These are phyloP conservation scores for Podaxis sp. DNA, from an alignment of 768 basidiomycete genomes.

Conservation along the genomic window DNA sequence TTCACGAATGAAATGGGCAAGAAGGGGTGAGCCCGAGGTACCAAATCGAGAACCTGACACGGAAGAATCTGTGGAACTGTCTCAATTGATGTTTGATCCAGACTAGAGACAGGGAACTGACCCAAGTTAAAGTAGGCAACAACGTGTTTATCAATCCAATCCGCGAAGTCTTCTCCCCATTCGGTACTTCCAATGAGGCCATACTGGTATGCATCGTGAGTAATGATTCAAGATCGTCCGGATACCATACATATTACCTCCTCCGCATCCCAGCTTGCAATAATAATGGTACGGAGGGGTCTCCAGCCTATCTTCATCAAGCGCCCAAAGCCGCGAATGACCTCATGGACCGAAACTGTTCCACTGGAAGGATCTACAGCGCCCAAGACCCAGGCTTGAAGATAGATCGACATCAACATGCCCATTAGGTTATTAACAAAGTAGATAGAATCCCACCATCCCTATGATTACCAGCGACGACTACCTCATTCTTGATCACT, in stretches of 20 bases:
- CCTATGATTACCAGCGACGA: conserved; percentile 80
- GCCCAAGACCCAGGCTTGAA: conserved; percentile 41
- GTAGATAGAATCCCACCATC: conserved; percentile 51
- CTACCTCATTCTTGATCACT: conserved; percentile 75
- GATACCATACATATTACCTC: conserved; percentile 39
- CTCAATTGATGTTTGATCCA: background rate
- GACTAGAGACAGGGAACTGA: conserved; percentile 8
- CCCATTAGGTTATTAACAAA: background rate
- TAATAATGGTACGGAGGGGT: conserved; percentile 60
- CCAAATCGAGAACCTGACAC: conserved; percentile 57
- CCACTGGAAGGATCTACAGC: conserved; percentile 75
- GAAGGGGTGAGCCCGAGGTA: conserved; percentile 68
- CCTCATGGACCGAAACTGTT: conserved; percentile 68
- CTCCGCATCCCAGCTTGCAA: conserved; percentile 76
- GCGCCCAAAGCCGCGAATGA: conserved; percentile 66
- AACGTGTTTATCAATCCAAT: conserved; percentile 75
- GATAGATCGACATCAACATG: background rate
- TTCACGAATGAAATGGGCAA: conserved; percentile 68
- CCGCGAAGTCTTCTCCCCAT: conserved; percentile 87
- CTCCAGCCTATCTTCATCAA: conserved; percentile 74
- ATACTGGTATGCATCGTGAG: conserved; percentile 23
- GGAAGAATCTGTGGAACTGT: conserved; percentile 30
- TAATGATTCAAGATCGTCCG: background rate
- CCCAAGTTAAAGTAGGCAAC: conserved; percentile 88
- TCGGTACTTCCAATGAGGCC: conserved; percentile 85